Evolutionary conservation across 2,329 filamentous ascomycete genomes (phyloP).

Genomic region (Phaeophleospora eucalypticola): DNA sequence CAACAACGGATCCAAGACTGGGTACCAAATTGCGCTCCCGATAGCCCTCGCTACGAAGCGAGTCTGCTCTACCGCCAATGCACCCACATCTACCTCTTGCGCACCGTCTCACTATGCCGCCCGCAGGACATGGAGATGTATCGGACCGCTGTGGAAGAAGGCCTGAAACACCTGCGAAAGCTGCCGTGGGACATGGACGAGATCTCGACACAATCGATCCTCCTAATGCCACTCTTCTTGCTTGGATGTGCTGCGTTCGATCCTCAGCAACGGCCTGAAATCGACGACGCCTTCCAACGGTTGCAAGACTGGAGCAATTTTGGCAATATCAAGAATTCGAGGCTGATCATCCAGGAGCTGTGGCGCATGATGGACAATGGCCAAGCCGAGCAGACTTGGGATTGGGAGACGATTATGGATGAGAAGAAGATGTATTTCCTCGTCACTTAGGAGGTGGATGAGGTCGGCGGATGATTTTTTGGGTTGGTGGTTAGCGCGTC

Average conservation of each 20-base stretch:
- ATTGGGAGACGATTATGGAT: constrained; percentile 59
- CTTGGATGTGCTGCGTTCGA: constrained; percentile 60
- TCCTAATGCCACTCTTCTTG: constrained; percentile 59
- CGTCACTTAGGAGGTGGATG: constrained; percentile 51
- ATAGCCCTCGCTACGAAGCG: constrained; percentile 52
- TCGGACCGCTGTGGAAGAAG: constrained; percentile 56
- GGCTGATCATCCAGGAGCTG: constrained; percentile 52
- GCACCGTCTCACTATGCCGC: constrained; percentile 53
- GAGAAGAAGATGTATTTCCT: constrained; percentile 59
- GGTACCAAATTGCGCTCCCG: constrained; percentile 57
- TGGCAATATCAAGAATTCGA: constrained; percentile 56
- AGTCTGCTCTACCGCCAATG: constrained; percentile 60
- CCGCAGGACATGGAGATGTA: too few species aligned
- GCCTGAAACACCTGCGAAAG: constrained; percentile 53
- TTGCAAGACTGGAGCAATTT: constrained; percentile 54
- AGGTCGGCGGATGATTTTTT: too few species aligned
- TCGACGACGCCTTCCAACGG: constrained; percentile 51
- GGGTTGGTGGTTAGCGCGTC: too few species aligned
- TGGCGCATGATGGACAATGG: constrained; percentile 59
- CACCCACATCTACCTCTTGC: constrained; percentile 61
- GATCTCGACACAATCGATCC: constrained; percentile 52
- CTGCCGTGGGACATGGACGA: constrained; percentile 38
- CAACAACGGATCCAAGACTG: constrained; percentile 74
- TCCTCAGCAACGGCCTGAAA: constrained; percentile 51
- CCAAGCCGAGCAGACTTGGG: constrained; percentile 54